A percentile compares a stretch with the other conserved stretches of the same genome.
Conservation (phyloP, 2,329 filamentous ascomycete species). For the Dothideomycetes sp. region DNA sequence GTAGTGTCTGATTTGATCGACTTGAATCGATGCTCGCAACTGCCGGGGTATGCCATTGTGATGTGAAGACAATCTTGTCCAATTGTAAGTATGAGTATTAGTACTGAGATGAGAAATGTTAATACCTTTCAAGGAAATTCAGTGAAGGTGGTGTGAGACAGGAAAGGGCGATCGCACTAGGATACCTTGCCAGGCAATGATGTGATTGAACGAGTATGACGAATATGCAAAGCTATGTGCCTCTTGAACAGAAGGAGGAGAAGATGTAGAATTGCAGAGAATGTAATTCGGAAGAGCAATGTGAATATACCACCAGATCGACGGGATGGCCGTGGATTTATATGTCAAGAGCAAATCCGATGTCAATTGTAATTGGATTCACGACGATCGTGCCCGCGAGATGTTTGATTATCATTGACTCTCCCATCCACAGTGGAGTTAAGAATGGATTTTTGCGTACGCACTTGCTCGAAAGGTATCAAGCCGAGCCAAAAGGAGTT, state of each 20-base stretch:
- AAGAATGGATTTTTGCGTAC: background rate
- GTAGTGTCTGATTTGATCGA: conserved; percentile 42
- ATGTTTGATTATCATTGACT: background rate
- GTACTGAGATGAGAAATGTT: too few species aligned
- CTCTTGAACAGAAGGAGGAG: background rate
- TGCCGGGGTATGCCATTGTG: conserved; percentile 36
- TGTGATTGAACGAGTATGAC: too few species aligned
- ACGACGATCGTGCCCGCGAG: background rate
- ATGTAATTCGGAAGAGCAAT: background rate
- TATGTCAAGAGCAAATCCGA: background rate
- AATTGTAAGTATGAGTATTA: background rate
- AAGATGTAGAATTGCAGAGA: background rate
- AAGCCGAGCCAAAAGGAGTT: conserved; percentile 16
- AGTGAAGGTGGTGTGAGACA: too few species aligned
- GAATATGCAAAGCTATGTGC: background rate
- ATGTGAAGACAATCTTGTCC: background rate
- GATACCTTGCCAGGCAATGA: too few species aligned
- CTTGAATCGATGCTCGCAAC: conserved; percentile 38
- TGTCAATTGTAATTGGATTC: conserved; percentile 3
- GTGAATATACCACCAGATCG: background rate
- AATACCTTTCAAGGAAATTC: too few species aligned
- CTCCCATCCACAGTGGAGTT: background rate
- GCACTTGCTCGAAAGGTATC: conserved; percentile 18
- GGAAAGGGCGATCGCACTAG: too few species aligned
- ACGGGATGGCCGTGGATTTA: background rate